Evolutionary conservation across 306 rosid species (phyloP), one percentile per base, ranked within the genome.

Genomic region (Pueraria montana): DNA sequence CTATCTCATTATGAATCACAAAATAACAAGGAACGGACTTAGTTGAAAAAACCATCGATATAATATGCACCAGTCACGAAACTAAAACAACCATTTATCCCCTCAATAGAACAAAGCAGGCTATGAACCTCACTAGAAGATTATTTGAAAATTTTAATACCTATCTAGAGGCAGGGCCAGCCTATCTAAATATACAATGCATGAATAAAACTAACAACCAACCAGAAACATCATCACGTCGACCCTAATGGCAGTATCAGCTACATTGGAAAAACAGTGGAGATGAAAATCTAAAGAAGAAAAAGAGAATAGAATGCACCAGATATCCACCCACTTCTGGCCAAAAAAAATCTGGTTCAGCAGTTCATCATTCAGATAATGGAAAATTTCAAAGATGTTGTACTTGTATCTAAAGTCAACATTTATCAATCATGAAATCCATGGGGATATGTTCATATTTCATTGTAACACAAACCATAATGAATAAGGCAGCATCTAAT

Each of bases 1-100:
- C 99, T 96, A 89, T 75, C 83, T 85, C 92, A 74, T 81, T 32
- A 83, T 24, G 81, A 77, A 63, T 86, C 56, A 79, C 72, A 86
- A 70, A 80, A 48, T 48, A 74, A 40, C 42, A 61, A 75, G 64
- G 43, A 62, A 69, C 20, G 14, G 61, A 27, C 36, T 67, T 30
- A 9, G 42, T 64, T 10, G 58, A 67, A 34, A 20, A 73, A 71
- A 83, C 46, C 13, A 20, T 80, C 70, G 13, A 43, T 30, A 61
- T 21, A 49, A 69, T 32, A 76, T 21, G 67, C 58, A 42, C 70
- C 26, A 45, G 20, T 50, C 36, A 21, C 32, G 58, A 66, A 84
- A 74, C 61, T 65, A 70, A 36, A 69, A 40, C 34, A 75, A 61
- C 3, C 30, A 65, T 59, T 66, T 55, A 38, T 46, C 21, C 55